phyloP scores from a whole-genome alignment of 345 rosid genomes.

The Hirschfeldia incana region DNA sequence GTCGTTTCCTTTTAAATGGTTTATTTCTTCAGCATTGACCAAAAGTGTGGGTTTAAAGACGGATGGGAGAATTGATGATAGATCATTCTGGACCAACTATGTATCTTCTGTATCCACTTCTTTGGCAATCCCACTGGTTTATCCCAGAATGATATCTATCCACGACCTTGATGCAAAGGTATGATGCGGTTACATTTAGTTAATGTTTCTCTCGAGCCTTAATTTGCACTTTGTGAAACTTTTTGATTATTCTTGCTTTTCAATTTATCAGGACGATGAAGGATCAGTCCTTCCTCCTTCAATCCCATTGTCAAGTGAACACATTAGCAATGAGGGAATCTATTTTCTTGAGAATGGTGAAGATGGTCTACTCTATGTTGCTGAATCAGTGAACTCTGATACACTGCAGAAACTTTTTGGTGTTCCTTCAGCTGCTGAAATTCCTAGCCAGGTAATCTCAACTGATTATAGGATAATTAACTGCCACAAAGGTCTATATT shows the following conservation, averaged over 20 bases:
- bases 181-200: conserved; percentile 18
- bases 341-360: conserved; percentile 94
- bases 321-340: conserved; percentile 73
- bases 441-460: conserved; percentile 58
- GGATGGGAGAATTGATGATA: conserved; percentile 89
- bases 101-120: conserved; percentile 73
- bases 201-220: neutral
- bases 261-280: conserved; percentile 55
- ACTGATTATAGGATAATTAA: neutral
- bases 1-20: conserved; percentile 14
- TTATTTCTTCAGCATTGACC: conserved; percentile 60
- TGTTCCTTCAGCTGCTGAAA: conserved; percentile 57
- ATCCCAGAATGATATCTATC: conserved; percentile 83
- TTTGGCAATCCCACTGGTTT: conserved; percentile 72
- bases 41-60: conserved; percentile 73
- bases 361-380: conserved; percentile 77
- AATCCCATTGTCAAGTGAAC: conserved; percentile 89
- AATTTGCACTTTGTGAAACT: conserved; percentile 5
- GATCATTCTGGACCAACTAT: conserved; percentile 77
- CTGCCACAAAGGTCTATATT: neutral
- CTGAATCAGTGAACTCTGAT: conserved; percentile 59
- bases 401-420: conserved; percentile 68
- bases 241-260: conserved; percentile 24
- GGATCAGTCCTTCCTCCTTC: conserved; percentile 52
- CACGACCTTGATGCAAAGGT: conserved; percentile 78